These are phyloP conservation scores for Vickermania ingenoplastis DNA, from an alignment of 208 protist species.

Conservation along the genomic window DNA sequence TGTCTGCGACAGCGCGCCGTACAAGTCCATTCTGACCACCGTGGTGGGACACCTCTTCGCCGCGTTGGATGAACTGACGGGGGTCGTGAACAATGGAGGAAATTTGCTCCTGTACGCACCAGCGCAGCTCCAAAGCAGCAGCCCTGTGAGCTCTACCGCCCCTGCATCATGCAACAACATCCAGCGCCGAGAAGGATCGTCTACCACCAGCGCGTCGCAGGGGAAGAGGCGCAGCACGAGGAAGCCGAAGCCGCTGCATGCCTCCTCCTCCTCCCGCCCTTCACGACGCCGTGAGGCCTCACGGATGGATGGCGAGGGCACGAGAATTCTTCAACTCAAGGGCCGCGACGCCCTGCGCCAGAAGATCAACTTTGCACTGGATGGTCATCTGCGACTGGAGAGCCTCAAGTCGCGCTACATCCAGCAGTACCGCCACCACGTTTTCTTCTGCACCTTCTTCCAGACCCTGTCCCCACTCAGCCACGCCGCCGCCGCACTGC, in stretches of 20 bases:
- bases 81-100: constrained; percentile 18
- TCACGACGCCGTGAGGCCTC: background rate
- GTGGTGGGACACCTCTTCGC: constrained; percentile 80
- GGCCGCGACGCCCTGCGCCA: constrained; percentile 24
- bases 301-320: background rate
- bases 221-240: background rate
- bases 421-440: constrained; percentile 82
- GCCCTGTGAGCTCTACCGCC: background rate
- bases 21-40: constrained; percentile 55
- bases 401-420: constrained; percentile 68
- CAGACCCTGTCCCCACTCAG: constrained; percentile 33
- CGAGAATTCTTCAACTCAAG: constrained; percentile 16
- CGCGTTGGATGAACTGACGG: constrained; percentile 60
- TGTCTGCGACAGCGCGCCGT: constrained; percentile 63
- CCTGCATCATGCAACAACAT: background rate
- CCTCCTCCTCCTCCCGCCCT: background rate
- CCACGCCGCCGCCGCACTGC: constrained; percentile 48
- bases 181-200: constrained; percentile 19
- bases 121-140: too few relatives aligned
- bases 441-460: constrained; percentile 85
- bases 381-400: constrained; percentile 30
- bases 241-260: background rate
- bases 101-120: background rate
- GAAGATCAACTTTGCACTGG: constrained; percentile 34
- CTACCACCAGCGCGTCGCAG: constrained; percentile 1